These are phyloP conservation scores for Ambrosiella cleistominuta DNA, from an alignment of 2,329 filamentous ascomycete genomes.

Conservation along the genomic window DNA sequence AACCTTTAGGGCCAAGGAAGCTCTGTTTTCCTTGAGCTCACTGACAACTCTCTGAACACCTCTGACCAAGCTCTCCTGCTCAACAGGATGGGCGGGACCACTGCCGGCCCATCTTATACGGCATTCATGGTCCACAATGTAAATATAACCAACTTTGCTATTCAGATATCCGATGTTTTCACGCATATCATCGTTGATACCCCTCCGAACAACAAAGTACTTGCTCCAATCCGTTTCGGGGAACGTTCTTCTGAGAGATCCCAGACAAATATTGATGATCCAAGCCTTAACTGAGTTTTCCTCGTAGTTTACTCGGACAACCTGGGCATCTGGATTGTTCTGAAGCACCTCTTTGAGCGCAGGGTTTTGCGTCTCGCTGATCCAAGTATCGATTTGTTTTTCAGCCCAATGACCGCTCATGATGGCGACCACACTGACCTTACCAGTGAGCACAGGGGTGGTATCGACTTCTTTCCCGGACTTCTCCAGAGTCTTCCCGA, in stretches of 20 bases:
- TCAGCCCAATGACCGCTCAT: slow-evolving; percentile 79
- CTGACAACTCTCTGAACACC: slow-evolving; percentile 44
- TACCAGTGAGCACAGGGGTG: slow-evolving; percentile 54
- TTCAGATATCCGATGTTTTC: slow-evolving; percentile 60
- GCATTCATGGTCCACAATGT: slow-evolving; percentile 72
- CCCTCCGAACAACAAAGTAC: slow-evolving; percentile 44
- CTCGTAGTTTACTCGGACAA: slow-evolving; percentile 77
- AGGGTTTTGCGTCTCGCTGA: slow-evolving; percentile 46
- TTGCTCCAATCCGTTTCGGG: slow-evolving; percentile 36
- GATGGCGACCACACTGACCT: slow-evolving; percentile 60
- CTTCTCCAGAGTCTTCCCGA: slow-evolving; percentile 56
- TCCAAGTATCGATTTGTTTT: slow-evolving; percentile 58
- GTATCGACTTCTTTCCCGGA: slow-evolving; percentile 43
- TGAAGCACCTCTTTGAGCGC: slow-evolving; percentile 46
- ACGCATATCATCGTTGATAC: slow-evolving; percentile 41
- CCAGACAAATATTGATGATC: slow-evolving; percentile 39
- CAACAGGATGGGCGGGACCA: slow-evolving; percentile 45
- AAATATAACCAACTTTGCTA: slow-evolving; percentile 83
- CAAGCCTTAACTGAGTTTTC: slow-evolving; percentile 53
- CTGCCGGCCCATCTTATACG: slow-evolving; percentile 91
- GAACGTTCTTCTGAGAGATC: slow-evolving; percentile 32
- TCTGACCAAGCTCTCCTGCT: slow-evolving; percentile 49
- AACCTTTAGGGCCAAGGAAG: slow-evolving; percentile 16
- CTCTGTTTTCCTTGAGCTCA: slow-evolving; percentile 30
- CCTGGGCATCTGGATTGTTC: slow-evolving; percentile 43